phyloP scores from a whole-genome alignment of 2,329 filamentous ascomycete genomes.

The Zalaria sp. region DNA sequence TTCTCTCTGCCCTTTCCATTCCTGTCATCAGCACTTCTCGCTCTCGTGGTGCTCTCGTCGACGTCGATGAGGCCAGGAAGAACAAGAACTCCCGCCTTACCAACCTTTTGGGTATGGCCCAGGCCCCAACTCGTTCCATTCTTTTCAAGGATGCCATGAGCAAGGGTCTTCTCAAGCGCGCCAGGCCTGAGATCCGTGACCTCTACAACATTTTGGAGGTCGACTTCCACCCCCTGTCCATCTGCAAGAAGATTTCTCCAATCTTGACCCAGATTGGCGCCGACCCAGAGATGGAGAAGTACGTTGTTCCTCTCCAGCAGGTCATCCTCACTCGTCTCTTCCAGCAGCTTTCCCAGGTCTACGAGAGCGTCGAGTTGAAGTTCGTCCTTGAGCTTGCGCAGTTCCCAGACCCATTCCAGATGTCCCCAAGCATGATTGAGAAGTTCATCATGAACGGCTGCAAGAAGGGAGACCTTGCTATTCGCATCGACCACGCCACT shows the following conservation, averaged over 20 bases:
- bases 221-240: constrained; percentile 96
- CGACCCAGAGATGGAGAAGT: constrained; percentile 93
- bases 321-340: constrained; percentile 96
- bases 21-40: constrained; percentile 97
- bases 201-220: constrained; percentile 98
- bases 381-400: constrained; percentile 89
- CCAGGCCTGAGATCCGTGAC: constrained; percentile 85
- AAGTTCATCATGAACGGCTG: constrained; percentile 99
- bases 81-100: constrained; percentile 98
- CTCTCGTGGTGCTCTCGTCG: constrained; percentile 87
- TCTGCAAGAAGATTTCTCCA: constrained; percentile 97
- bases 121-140: constrained; percentile 73
- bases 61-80: constrained; percentile 93
- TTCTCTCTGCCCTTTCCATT: constrained; percentile 90
- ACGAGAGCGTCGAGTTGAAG: constrained; percentile 88
- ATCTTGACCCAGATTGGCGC: constrained; percentile 87
- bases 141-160: constrained; percentile 93
- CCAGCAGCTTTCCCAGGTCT: constrained; percentile 97
- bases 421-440: constrained; percentile 80
- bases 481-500: constrained; percentile 90
- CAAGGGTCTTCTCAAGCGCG: constrained; percentile 87
- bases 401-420: constrained; percentile 94
- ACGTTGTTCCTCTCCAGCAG: constrained; percentile 89
- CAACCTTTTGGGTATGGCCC: constrained; percentile 85
- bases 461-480: constrained; percentile 97